A percentile compares a stretch with the other conserved stretches of the same genome.
phyloP scores from a whole-genome alignment of 306 rosid genomes.

The Styphnolobium japonicum region DNA sequence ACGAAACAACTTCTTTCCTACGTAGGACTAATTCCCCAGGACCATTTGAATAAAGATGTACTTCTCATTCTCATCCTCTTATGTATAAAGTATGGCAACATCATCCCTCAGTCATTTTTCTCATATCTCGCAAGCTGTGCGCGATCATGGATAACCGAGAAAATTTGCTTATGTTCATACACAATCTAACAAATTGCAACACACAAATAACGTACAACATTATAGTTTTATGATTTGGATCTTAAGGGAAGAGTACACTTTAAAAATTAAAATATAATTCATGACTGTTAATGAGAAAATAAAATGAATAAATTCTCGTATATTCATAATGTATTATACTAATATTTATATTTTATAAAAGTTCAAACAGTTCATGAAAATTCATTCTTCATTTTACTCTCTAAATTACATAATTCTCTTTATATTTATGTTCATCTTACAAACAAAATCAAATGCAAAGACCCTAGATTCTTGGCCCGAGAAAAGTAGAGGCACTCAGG shows the following conservation, averaged over 20 bases:
- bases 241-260: too few species aligned
- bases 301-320: too few species aligned
- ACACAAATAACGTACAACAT: background rate
- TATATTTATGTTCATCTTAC: too few species aligned
- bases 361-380: too few species aligned
- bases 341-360: too few species aligned
- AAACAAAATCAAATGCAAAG: too few species aligned
- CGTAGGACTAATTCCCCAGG: conserved; percentile 26
- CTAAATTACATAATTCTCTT: too few species aligned
- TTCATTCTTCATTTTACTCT: too few species aligned
- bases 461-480: background rate
- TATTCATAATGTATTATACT: too few species aligned
- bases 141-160: background rate
- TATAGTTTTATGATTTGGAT: too few species aligned
- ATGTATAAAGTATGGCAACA: background rate
- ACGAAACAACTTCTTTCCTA: background rate
- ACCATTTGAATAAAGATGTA: conserved; percentile 26
- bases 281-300: too few species aligned
- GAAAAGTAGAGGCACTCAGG: background rate
- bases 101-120: conserved; percentile 8
- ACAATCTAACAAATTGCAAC: background rate
- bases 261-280: too few species aligned
- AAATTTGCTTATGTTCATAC: background rate
- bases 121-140: background rate
- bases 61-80: conserved; percentile 34